Percentiles rank a stretch among this genome's conserved stretches.
Conservation (phyloP, 176 grass and related monocot genomes). For the Triticum timopheevii region DNA sequence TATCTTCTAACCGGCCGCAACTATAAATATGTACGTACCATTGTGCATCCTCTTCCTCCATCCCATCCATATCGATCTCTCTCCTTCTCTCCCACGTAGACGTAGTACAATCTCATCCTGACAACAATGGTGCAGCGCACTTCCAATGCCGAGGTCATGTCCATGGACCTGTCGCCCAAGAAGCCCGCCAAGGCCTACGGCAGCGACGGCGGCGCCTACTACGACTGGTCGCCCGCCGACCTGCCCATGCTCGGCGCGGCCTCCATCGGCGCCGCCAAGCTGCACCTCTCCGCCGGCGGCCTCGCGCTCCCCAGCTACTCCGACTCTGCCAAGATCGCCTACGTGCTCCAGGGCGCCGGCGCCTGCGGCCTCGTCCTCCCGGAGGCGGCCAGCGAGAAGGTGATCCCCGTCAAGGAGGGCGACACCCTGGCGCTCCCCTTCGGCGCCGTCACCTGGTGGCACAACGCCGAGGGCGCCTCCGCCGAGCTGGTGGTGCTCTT, state of each 20-base stretch:
- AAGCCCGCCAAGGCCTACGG: slow-evolving; percentile 35
- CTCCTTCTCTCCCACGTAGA: not conserved
- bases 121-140: not conserved
- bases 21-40: not conserved
- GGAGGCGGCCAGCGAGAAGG: slow-evolving; percentile 61
- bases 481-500: slow-evolving; percentile 10
- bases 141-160: slow-evolving; percentile 12
- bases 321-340: slow-evolving; percentile 78
- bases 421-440: slow-evolving; percentile 72
- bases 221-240: slow-evolving; percentile 54
- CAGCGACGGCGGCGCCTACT: slow-evolving; percentile 51
- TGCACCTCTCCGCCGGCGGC: slow-evolving; percentile 45
- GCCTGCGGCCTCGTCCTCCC: slow-evolving; percentile 52
- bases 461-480: slow-evolving; percentile 34
- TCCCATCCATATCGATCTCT: not conserved
- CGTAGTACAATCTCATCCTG: not conserved
- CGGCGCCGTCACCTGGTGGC: slow-evolving; percentile 71
- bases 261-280: slow-evolving; percentile 74
- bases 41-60: not conserved
- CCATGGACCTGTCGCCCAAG: slow-evolving; percentile 46
- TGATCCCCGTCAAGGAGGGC: slow-evolving; percentile 58
- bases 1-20: not conserved
- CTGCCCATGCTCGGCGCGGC: slow-evolving; percentile 69
- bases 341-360: slow-evolving; percentile 63
- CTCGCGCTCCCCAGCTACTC: slow-evolving; percentile 69